These are phyloP conservation scores for Leccinum subgranulosum DNA, from an alignment of 768 basidiomycete genomes.

Conservation along the genomic window DNA sequence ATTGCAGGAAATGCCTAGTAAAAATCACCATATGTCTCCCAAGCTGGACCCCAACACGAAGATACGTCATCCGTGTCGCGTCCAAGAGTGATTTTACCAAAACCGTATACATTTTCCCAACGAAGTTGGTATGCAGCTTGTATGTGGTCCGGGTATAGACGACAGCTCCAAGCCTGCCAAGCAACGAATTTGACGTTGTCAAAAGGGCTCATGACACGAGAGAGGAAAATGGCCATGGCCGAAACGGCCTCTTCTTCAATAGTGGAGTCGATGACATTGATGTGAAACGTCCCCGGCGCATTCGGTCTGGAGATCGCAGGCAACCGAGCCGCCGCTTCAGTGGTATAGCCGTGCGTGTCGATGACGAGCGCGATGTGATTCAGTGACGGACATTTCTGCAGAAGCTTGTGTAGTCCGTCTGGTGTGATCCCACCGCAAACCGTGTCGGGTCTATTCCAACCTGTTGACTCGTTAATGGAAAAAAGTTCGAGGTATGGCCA, in stretches of 20 bases:
- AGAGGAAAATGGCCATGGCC: not conserved
- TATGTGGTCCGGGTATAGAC: not conserved
- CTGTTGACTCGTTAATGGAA: not conserved
- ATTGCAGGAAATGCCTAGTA: not conserved
- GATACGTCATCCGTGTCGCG: not conserved
- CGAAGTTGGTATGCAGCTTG: not conserved
- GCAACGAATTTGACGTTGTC: not conserved
- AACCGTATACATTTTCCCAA: not conserved
- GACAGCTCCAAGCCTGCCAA: not conserved
- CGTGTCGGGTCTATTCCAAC: not conserved
- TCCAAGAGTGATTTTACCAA: not conserved
- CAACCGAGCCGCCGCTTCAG: not conserved
- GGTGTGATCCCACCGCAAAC: not conserved
- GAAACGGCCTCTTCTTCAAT: not conserved
- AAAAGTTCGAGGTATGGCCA: not conserved
- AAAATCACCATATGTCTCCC: not conserved
- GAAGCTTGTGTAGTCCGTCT: not conserved
- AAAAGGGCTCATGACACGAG: not conserved
- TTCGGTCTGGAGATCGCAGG: not conserved
- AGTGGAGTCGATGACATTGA: not conserved
- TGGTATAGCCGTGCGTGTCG: not conserved
- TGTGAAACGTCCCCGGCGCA: not conserved
- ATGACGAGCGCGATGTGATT: not conserved
- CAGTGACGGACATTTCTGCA: not conserved
- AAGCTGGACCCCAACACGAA: not conserved